Evolutionary conservation across 2,329 filamentous ascomycete species (phyloP), one percentile per base, ranked within the genome.

Genomic region (Aspergillaceae sp.): DNA sequence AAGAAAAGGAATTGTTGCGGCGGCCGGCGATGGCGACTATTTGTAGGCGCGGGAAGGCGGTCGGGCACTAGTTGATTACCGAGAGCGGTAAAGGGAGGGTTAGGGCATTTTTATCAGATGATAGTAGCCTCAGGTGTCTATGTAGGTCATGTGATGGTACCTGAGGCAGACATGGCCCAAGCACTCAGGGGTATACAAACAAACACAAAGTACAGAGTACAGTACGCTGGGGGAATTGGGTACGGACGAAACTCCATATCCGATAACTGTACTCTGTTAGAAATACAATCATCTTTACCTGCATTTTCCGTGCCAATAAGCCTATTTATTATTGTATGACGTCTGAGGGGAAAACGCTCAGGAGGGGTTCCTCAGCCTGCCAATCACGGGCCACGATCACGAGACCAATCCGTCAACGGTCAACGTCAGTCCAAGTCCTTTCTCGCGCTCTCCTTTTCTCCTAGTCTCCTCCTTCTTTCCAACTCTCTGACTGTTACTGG

Each of bases 1-100:
- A 66, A 65, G 57, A 58, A 65, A 65, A 59, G 55, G 64, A 64
- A 50, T 40, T 40, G 46, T 32, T 28, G 47, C 30, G 45, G 30
- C 45, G 41, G 44, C 49, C 30, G 47, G 38, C 43, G 36, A 28
- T 32, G 28, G 19, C 9, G 36, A 43, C 28, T 43, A 57, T 69
- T 66, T 68, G 59, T 65, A 62, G 51, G 36, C n/a, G 59, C 29
- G n/a, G 7, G 30, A 28, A 29, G 43, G 48, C 7, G 27, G 58
- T 57, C 49, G 46, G 26, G 26, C 11, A 8, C 38, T 56, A 56
- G 52, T 43, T 5, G 19, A 4, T 43, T 53, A 33, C 44, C 46
- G 37, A 46, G 38, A 45, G n/a, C 9, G 43, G 33, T 35, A 11
- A 9, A 4, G 2, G 3, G 49, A 57, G 53, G 57, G 57, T 42